Base-by-base conservation (phyloP, 1,284 basidiomycete species). In the Phellinidium pouzarii region DNA sequence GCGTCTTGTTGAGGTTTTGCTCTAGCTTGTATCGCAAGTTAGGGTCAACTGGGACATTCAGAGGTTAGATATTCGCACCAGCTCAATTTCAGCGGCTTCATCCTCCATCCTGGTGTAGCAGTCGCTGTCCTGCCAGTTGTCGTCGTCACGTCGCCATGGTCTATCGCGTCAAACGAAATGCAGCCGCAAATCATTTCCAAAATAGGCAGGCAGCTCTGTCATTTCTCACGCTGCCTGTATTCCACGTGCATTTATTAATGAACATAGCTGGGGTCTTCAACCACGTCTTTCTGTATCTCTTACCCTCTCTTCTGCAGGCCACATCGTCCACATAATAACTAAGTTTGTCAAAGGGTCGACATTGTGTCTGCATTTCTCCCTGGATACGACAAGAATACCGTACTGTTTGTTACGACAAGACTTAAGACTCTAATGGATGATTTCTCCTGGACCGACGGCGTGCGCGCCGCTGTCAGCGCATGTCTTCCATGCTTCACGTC, bases 1-100 rank as follows among this genome's bases (percentile, higher is more conserved):
- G 77, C 0, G 87, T 90, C 67, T 90, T 91, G 66, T 86, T 82
- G 44, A 91, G 72, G 64, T 91, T 90, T 67, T 91, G 87, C 68
- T 91, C 87, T 8, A 91, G 76, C 87, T 89, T 50, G 37, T 41
- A 31, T 38, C n/a, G 23, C 23, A 20, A 25, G 47, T 58, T 19
- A 48, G 49, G 50, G 14, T 17, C 44, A 26, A 25, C n/a, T 44
- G 7, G 45, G n/a, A 41, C 17, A 14, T n/a, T 44, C 14, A 9
- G 42, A 42, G 20, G 5, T 23, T 44, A 6, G 48, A 29, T n/a
- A n/a, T 34, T 20, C 41, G 48, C 19, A 85, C 84, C 61, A 87
- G 76, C 68, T 87, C 84, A 47, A 87, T 86, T 63, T 87, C 84
- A 44, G 84, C 84, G 0, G 80, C 79, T 62, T 87, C 84, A 59